Percentiles rank a stretch among this genome's conserved stretches.
Conservation (phyloP, 345 rosid species). For the Kandelia obovata region DNA sequence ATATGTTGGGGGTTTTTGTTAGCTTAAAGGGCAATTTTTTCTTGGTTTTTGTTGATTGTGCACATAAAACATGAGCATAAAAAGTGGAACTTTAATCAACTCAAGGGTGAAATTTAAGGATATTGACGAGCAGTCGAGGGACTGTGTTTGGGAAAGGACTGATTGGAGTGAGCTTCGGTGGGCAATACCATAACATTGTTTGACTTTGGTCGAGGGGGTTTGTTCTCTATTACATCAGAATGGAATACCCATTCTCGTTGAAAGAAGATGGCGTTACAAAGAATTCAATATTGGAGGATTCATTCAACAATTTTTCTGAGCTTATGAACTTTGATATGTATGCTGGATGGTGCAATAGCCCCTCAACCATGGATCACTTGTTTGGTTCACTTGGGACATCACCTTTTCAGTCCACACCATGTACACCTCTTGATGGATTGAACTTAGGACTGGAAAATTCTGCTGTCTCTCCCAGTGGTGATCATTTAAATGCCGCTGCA, state of each 20-base stretch:
- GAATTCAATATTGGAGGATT: conserved; percentile 45
- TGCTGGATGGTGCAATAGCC: conserved; percentile 64
- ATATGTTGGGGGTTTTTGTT: conserved; percentile 7
- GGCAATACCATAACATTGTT: conserved; percentile 21
- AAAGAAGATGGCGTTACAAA: conserved; percentile 37
- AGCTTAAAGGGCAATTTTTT: not conserved
- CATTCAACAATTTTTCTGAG: conserved; percentile 45
- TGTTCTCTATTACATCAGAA: conserved; percentile 16
- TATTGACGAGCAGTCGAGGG: conserved; percentile 3
- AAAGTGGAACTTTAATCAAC: conserved; percentile 6
- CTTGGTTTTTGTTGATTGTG: not conserved
- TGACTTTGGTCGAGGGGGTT: conserved; percentile 8
- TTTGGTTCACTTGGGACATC: conserved; percentile 42
- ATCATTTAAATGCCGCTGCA: conserved; percentile 27
- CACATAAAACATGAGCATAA: too few species aligned
- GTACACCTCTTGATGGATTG: conserved; percentile 31
- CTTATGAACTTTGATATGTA: conserved; percentile 58
- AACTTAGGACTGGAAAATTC: conserved; percentile 34
- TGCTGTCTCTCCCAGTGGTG: conserved; percentile 23
- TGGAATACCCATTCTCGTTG: conserved; percentile 58
- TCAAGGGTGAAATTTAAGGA: conserved; percentile 12
- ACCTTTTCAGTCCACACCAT: conserved; percentile 38
- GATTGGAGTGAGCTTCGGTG: conserved; percentile 2
- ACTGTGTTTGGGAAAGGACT: conserved; percentile 8
- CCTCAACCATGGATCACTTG: conserved; percentile 45